Base-by-base conservation (phyloP, 345 rosid species). In the Euphorbia peplus region DNA sequence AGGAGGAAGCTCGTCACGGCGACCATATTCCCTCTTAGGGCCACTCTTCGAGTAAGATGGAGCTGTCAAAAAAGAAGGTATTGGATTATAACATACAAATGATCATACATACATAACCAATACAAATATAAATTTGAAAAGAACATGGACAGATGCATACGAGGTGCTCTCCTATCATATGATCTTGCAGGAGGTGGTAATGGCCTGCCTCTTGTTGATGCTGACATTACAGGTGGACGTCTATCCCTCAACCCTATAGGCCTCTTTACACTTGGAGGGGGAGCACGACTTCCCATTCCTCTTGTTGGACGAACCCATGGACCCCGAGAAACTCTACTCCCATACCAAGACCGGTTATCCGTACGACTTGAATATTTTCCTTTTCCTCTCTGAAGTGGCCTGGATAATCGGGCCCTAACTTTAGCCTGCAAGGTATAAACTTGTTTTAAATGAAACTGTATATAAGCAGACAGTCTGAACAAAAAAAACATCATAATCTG, bases 381-480 rank as follows among this genome's bases (percentile, higher is more conserved):
- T 75, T 88, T 88, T 59, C 89, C 93, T 78, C 86, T 86, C 60
- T 95, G 97, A 78, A 83, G 96, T 15, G 99, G 99, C 71, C 98
- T 83, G 24, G 99, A 95, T 73, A 95, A 79, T 68, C 98, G 88
- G 53, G 99, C 98, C 78, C 98, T 88, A 62, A 95, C 99, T 84
- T 88, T 95, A 75, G 88, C 95, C 99, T 95, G 80, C 61, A 67
- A 60, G 22, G 57, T 46, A 64, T 70, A 1, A 64, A 25, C 26
- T 46, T 16, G 18, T 5, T 59, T 59, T 69, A 54, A 51, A 59
- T 35, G 61, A 29, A 30, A 71, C 41, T 42, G 60, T 65, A 41
- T 47, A 53, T 29, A 63, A 65, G 18, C 68, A 63, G 18, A 58
- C 30, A 66, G 62, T 12, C 72, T 69, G 22, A 8, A 59, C 14